Evolutionary conservation across 371 early-diverging fungal species (phyloP), one percentile per base, ranked within the genome.

Genomic region (Dentiscutata heterogama): DNA sequence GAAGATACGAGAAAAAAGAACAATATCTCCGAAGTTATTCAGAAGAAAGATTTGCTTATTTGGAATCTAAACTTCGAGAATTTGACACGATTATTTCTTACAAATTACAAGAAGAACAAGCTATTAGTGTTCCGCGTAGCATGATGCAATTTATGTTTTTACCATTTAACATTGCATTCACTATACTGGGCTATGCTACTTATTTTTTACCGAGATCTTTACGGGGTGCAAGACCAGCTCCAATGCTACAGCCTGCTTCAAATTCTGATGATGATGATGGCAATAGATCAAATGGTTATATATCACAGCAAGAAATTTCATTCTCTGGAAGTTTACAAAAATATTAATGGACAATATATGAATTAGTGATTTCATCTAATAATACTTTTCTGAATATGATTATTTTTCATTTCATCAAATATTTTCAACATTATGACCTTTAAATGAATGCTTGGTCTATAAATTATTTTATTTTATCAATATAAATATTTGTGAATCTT

Each of bases 1-100:
- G 88, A 75, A 86, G 89, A 79, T 86, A 88, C 46, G 91, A 92
- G 78, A 88, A 87, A 82, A 87, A 89, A 78, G 91, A 91, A 80
- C 71, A 71, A n/a, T 72, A 82, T 13, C 82, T 90, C 27, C 84
- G 88, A 18, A 85, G 82, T 11, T 91, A 88, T 84, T 84, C 90
- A 18, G 90, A 92, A 60, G 91, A 90, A 31, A 86, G 90, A n/a
- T 90, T 91, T 61, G 84, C 85, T 11, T 80, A 80, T 27, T 78
- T 92, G 11, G 90, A 90, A 56, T 82, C 84, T 25, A 91, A 89
- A 84, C 79, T 92, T 29, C 88, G 86, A 25, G 90, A 90, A 56
- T 87, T 89, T 63, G 90, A 91, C 78, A 85, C 85, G 0, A 81
- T 88, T 46, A 88, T 91, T 50, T 81, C 86, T 14, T 88, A 87